Conservation (phyloP, 192 early-diverging fungal species). For the Coemansia sp. region DNA sequence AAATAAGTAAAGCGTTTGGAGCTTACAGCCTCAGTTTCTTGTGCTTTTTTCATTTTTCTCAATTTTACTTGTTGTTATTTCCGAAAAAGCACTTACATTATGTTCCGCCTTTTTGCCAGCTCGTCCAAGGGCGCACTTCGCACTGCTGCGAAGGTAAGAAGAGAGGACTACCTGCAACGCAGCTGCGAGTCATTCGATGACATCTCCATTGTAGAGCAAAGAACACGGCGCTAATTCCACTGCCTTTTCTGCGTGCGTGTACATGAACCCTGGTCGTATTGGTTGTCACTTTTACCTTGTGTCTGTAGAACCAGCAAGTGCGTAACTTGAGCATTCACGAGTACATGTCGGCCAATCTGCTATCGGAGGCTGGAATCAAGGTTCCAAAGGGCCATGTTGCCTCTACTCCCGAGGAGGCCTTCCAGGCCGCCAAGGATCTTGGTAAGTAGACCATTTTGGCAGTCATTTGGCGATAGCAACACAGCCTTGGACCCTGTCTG, state of each 20-base stretch:
- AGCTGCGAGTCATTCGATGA: background rate
- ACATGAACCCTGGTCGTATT: background rate
- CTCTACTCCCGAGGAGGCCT: conserved; percentile 84
- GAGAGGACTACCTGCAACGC: background rate
- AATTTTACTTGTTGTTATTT: background rate
- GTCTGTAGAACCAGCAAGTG: conserved; percentile 58
- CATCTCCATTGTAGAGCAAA: background rate
- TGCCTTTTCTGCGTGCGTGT: background rate
- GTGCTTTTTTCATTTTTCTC: background rate
- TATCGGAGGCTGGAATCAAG: conserved; percentile 89
- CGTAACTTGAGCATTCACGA: conserved; percentile 97
- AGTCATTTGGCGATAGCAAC: background rate
- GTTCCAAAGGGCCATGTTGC: conserved; percentile 88
- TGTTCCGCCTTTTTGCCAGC: conserved; percentile 54
- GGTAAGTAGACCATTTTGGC: conserved; percentile 48
- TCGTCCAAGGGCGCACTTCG: conserved; percentile 50
- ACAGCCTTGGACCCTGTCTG: background rate
- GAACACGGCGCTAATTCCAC: conserved; percentile 2
- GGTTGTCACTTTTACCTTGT: background rate
- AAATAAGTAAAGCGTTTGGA: background rate
- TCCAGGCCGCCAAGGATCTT: conserved; percentile 76
- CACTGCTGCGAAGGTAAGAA: conserved; percentile 43
- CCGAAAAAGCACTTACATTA: conserved; percentile 10
- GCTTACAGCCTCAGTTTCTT: background rate
- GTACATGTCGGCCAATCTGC: conserved; percentile 91